phyloP scores from a whole-genome alignment of 768 basidiomycete species.

The Mycena galopus region DNA sequence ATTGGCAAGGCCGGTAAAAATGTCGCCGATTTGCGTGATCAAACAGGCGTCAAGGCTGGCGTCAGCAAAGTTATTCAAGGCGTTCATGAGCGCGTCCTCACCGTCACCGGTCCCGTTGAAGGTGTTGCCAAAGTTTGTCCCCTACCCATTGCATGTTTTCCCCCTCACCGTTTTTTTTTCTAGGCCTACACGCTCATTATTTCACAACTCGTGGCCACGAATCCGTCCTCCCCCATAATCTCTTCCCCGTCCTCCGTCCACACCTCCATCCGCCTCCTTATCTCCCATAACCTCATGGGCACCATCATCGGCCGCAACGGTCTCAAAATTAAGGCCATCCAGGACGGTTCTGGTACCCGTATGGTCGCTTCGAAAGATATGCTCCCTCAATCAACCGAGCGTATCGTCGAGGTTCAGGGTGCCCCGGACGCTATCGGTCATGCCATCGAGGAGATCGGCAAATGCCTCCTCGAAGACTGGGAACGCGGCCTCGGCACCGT shows the following conservation, averaged over 20 bases:
- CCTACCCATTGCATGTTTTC: conserved; percentile 20
- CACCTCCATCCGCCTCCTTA: conserved; percentile 95
- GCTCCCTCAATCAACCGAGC: conserved; percentile 98
- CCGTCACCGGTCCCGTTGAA: conserved; percentile 92
- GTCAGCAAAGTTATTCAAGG: conserved; percentile 99
- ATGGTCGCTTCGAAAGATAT: conserved; percentile 99
- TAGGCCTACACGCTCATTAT: conserved; percentile 97
- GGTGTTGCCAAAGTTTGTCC: conserved; percentile 85
- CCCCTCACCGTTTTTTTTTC: conserved; percentile 33
- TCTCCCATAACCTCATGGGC: conserved; percentile 99
- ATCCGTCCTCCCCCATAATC: conserved; percentile 77
- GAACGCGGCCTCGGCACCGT: conserved; percentile 95
- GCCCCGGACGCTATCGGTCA: conserved; percentile 91
- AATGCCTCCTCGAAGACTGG: conserved; percentile 96
- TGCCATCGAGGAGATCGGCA: conserved; percentile 96
- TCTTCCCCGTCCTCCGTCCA: conserved; percentile 79
- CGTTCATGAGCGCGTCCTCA: conserved; percentile 97
- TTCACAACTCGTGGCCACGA: conserved; percentile 87
- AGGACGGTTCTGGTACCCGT: conserved; percentile 94
- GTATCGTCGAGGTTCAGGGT: conserved; percentile 98
- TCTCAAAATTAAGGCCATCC: conserved; percentile 99
- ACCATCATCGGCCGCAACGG: conserved; percentile 97
- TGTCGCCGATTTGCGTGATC: conserved; percentile 95
- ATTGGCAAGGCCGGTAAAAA: conserved; percentile 98
- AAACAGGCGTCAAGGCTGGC: conserved; percentile 97